Evolutionary conservation across 2,329 filamentous ascomycete species (phyloP), one percentile per base, ranked within the genome.

Genomic region (Exophiala alcalophila): DNA sequence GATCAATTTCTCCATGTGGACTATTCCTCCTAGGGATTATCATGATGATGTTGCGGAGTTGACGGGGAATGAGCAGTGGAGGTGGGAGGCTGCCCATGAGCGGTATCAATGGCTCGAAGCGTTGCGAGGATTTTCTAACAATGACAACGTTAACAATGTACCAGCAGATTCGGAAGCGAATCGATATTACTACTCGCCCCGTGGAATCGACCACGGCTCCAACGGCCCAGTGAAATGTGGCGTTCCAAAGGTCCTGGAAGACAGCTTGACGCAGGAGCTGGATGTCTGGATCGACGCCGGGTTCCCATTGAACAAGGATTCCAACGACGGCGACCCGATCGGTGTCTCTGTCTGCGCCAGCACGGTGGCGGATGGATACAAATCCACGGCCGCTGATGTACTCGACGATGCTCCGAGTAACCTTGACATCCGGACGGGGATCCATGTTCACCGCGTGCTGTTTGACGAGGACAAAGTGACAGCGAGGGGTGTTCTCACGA

Each of bases 271-370:
- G 11, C 14, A 29, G 11, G 27, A 29, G 27, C 14, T 29, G 27
- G 27, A 29, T 29, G 12, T 7, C 12, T 12, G 14, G 7, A 14
- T 29, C 16, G 27, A 29, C 12, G 27, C 27, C 5, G 7, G 27
- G 6, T 7, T 29, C 9, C 61, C 66, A 0, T 49, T 71, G 11
- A 80, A 80, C 46, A 63, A 65, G 0, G 77, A 80, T 49, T 67
- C 76, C 20, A 81, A 81, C 47, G 74, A 71, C 4, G 78, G 78
- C 0, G 69, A 81, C 51, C 62, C 80, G 20, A 78, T 78, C 3
- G 70, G 80, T 61, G 70, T 80, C 61, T 69, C 67, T 2, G 69
- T 68, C 2, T 60, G 72, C 33, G 54, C 68, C 9, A 71, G 76
- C 47, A 76, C 75, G 11, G 65, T 70, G 10, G 54, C 65, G 12